Evolutionary conservation across 2,329 filamentous ascomycete species (phyloP).

Genomic region (Colletotrichum tropicicola): DNA sequence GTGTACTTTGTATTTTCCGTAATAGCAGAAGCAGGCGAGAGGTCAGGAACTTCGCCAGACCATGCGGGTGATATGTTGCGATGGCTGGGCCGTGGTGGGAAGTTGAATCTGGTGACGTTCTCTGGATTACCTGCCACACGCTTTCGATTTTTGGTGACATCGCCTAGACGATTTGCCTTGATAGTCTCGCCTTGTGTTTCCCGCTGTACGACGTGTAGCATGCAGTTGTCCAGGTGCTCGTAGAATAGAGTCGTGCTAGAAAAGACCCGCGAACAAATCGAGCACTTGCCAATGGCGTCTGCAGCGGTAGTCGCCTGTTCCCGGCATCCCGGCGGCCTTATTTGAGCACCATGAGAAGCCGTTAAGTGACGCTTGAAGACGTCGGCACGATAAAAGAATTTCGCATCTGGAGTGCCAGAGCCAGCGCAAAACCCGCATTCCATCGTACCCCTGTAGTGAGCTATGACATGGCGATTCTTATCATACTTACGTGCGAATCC

Average conservation of each 20-base stretch:
- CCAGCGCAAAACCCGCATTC: slow-evolving; percentile 95
- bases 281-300: slow-evolving; percentile 92
- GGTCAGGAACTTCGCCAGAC: too few species aligned
- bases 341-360: slow-evolving; percentile 90
- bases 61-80: too few species aligned
- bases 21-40: too few species aligned
- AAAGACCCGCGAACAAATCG: slow-evolving; percentile 91
- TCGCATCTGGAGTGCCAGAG: slow-evolving; percentile 87
- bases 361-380: slow-evolving; percentile 96
- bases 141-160: too few species aligned
- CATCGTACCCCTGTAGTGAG: slow-evolving; percentile 98
- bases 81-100: too few species aligned
- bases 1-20: too few species aligned
- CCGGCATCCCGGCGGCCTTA: slow-evolving; percentile 90
- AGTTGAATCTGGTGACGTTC: too few species aligned
- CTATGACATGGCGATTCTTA: slow-evolving; percentile 93
- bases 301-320: slow-evolving; percentile 77
- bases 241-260: slow-evolving; percentile 97
- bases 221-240: slow-evolving; percentile 88
- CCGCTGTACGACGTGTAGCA: slow-evolving; percentile 76
- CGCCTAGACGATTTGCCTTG: slow-evolving; percentile 72
- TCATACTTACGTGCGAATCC: slow-evolving; percentile 96
- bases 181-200: slow-evolving; percentile 76
- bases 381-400: slow-evolving; percentile 94
- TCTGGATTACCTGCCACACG: too few species aligned